phyloP scores from a whole-genome alignment of 345 rosid species.

The Litchi chinensis region DNA sequence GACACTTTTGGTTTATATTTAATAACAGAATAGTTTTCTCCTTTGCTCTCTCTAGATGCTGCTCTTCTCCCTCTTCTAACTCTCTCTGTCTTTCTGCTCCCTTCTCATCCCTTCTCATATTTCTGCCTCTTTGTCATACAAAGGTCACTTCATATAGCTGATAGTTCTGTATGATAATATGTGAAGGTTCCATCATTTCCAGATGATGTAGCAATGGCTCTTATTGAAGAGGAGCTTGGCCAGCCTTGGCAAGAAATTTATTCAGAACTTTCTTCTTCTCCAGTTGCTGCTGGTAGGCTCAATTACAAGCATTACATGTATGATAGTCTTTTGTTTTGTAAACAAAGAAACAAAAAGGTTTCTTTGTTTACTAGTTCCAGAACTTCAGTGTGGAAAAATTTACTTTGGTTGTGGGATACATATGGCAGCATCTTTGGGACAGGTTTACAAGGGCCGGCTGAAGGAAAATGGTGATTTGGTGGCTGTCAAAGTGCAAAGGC shows the following conservation, averaged over 20 bases:
- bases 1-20: neutral
- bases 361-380: conserved; percentile 7
- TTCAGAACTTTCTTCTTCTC: conserved; percentile 92
- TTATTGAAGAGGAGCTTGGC: conserved; percentile 92
- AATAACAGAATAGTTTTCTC: neutral
- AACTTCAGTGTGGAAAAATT: conserved; percentile 7
- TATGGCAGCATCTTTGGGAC: conserved; percentile 91
- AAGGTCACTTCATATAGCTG: conserved; percentile 13
- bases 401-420: conserved; percentile 23
- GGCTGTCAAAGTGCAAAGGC: conserved; percentile 96
- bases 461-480: conserved; percentile 91
- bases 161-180: conserved; percentile 38
- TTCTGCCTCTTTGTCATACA: neutral
- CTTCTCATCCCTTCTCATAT: neutral
- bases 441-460: conserved; percentile 87
- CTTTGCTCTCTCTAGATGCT: neutral
- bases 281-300: conserved; percentile 88
- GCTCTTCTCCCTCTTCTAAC: neutral
- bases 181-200: conserved; percentile 98
- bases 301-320: neutral
- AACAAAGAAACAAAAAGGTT: neutral
- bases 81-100: neutral
- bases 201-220: conserved; percentile 96
- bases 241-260: conserved; percentile 83
- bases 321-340: conserved; percentile 8